These are phyloP conservation scores for Suhomyces guaymorum DNA, from an alignment of 1,139 yeast species.

Conservation along the genomic window DNA sequence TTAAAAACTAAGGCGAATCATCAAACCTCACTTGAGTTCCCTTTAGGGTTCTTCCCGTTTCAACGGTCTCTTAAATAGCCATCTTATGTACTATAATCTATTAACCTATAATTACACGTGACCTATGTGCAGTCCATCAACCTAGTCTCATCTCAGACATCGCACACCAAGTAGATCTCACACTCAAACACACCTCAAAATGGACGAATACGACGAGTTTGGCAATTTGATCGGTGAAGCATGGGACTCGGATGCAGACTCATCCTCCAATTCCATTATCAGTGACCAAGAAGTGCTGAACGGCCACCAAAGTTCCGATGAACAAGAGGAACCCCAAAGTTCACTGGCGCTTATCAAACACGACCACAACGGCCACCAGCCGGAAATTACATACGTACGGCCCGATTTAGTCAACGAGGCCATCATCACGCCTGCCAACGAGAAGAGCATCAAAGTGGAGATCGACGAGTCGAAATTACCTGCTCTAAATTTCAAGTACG, in stretches of 20 bases:
- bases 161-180: too few species aligned
- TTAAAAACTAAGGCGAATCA: too few species aligned
- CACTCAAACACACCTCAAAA: conserved; percentile 17
- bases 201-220: conserved; percentile 76
- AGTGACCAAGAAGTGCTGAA: conserved; percentile 1
- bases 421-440: conserved; percentile 56
- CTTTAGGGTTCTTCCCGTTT: too few species aligned
- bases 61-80: too few species aligned
- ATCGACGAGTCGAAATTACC: conserved; percentile 45
- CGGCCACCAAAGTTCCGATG: neutral
- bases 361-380: neutral
- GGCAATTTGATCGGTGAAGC: conserved; percentile 70
- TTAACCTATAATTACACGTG: neutral
- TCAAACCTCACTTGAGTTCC: too few species aligned
- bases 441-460: conserved; percentile 50
- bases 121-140: conserved; percentile 8
- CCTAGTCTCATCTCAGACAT: too few species aligned
- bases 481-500: conserved; percentile 58
- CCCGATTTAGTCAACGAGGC: conserved; percentile 50
- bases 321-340: neutral
- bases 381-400: conserved; percentile 8
- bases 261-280: conserved; percentile 3
- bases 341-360: conserved; percentile 8
- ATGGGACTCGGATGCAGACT: conserved; percentile 46
- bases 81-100: conserved; percentile 10